Percentiles rank a stretch among this genome's conserved stretches.
Evolutionary conservation across 2,329 filamentous ascomycete species (phyloP).

Genomic region (Colletotrichum lentis): DNA sequence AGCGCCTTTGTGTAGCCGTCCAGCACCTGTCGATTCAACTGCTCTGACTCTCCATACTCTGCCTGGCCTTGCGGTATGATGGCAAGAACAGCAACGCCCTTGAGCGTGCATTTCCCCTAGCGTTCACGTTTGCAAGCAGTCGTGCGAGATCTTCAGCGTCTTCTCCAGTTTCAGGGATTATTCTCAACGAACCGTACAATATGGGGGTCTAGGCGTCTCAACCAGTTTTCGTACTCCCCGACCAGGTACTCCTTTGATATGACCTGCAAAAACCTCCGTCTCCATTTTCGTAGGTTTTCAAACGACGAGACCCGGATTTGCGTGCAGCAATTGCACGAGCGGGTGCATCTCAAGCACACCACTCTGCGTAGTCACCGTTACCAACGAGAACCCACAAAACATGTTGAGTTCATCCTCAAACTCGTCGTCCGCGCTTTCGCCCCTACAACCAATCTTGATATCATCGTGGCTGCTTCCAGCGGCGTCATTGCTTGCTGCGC

Average conservation of each 20-base stretch:
- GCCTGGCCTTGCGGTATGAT: no score
- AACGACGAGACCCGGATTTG: not conserved
- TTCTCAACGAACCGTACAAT: not conserved
- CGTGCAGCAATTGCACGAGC: not conserved
- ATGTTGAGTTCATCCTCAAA: not conserved
- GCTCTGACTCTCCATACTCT: no score
- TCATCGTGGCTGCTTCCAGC: not conserved
- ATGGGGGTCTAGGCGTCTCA: not conserved
- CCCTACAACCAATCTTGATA: not conserved
- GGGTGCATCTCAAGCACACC: not conserved
- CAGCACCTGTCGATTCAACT: no score
- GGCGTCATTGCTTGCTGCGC: not conserved
- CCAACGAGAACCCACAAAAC: not conserved
- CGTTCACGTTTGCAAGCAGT: not conserved
- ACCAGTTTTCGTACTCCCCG: not conserved
- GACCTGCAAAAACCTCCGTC: not conserved
- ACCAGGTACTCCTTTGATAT: not conserved
- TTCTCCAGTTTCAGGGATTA: no score
- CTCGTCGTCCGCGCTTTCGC: not conserved
- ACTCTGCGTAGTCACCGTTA: not conserved
- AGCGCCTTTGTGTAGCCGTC: constrained; percentile 31
- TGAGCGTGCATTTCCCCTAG: no score
- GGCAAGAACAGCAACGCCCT: no score
- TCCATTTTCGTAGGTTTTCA: not conserved
- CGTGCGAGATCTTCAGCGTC: not conserved